These are phyloP conservation scores for Tylopilus sp. DNA, from an alignment of 768 basidiomycete species.

Conservation along the genomic window DNA sequence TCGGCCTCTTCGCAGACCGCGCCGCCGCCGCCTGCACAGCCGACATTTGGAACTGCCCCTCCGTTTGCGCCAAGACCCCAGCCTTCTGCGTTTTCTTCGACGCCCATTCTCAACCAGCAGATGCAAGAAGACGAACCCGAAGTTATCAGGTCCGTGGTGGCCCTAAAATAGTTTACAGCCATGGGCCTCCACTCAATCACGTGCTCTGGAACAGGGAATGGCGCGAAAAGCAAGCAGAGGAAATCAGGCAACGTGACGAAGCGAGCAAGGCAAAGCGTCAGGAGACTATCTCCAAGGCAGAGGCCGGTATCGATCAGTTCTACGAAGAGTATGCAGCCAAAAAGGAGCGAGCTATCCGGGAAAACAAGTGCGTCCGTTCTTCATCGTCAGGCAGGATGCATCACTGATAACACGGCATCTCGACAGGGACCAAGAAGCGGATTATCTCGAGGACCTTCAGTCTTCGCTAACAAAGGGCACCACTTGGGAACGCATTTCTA, in stretches of 20 bases:
- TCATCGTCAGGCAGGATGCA: neutral
- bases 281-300: constrained; percentile 81
- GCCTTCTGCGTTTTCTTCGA: constrained; percentile 63
- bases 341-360: constrained; percentile 86
- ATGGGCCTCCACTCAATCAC: neutral
- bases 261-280: constrained; percentile 71
- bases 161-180: neutral
- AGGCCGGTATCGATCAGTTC: constrained; percentile 84
- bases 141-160: constrained; percentile 67
- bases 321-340: constrained; percentile 84
- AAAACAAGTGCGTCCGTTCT: constrained; percentile 74
- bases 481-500: constrained; percentile 94
- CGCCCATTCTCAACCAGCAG: constrained; percentile 67
- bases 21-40: constrained; percentile 26
- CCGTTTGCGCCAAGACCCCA: constrained; percentile 80
- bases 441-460: constrained; percentile 58
- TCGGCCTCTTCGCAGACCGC: constrained; percentile 27
- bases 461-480: constrained; percentile 84
- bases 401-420: constrained; percentile 1
- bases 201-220: constrained; percentile 57
- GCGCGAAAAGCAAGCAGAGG: constrained; percentile 81
- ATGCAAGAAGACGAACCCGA: constrained; percentile 80
- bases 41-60: constrained; percentile 45
- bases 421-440: constrained; percentile 57
- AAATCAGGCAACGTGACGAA: constrained; percentile 82